A percentile compares a stretch with the other conserved stretches of the same genome.
Evolutionary conservation across 2,329 filamentous ascomycete species (phyloP).

Genomic region (Lasiodiplodia gonubiensis): DNA sequence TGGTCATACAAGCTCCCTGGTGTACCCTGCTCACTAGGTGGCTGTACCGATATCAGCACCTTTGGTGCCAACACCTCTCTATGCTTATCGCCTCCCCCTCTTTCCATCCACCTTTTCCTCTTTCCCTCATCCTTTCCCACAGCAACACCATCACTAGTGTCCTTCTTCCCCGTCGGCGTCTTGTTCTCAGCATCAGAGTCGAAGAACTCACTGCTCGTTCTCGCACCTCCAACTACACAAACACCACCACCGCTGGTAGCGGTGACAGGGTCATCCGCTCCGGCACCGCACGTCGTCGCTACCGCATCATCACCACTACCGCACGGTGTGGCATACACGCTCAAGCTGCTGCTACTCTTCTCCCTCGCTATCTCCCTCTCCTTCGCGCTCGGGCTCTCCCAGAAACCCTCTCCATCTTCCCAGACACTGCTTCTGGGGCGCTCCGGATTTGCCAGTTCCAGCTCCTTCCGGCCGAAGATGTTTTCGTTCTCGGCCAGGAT

Average conservation of each 20-base stretch:
- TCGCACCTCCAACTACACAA: neutral
- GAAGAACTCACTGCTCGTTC: neutral
- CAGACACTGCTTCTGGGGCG: slow-evolving; percentile 34
- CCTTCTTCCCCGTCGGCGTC: neutral
- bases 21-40: slow-evolving; percentile 35
- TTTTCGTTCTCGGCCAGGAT: slow-evolving; percentile 12
- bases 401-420: slow-evolving; percentile 43
- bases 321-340: neutral
- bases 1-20: slow-evolving; percentile 44
- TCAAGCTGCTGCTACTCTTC: neutral
- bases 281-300: neutral
- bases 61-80: slow-evolving; percentile 18
- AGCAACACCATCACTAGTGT: neutral
- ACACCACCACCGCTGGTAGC: neutral
- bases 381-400: slow-evolving; percentile 30
- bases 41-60: slow-evolving; percentile 35
- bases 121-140: neutral
- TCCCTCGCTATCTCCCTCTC: neutral
- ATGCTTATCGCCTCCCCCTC: neutral
- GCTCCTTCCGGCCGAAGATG: slow-evolving; percentile 21
- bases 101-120: slow-evolving; percentile 6
- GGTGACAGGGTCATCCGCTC: neutral
- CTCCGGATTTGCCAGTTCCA: neutral
- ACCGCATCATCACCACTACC: neutral
- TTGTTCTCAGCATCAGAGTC: slow-evolving; percentile 21